Conservation (phyloP, 1,139 yeast genomes). For the Saccharomyces hybrid region DNA sequence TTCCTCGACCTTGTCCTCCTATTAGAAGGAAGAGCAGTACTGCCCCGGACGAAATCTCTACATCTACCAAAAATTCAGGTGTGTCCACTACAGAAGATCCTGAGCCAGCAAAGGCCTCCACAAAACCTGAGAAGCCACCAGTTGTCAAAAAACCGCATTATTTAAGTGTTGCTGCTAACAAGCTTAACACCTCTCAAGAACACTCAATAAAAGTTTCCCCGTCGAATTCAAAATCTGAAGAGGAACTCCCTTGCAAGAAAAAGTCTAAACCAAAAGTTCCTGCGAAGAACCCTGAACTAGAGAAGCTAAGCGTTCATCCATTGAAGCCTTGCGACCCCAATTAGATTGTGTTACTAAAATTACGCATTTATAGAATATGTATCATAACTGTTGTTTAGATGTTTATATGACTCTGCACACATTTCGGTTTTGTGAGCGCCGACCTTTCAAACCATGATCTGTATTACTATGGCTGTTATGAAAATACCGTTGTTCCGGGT, state of each 20-base stretch:
- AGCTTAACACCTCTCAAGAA: background rate
- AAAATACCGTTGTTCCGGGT: background rate
- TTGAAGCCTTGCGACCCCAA: conserved; percentile 55
- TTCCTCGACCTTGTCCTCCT: background rate
- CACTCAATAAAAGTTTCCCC: conserved; percentile 2
- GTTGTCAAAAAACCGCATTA: background rate
- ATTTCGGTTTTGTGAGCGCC: background rate
- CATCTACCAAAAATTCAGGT: background rate
- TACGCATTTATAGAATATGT: background rate
- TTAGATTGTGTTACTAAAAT: conserved; percentile 16
- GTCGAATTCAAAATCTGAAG: background rate
- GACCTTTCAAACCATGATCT: background rate
- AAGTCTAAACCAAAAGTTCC: conserved; percentile 15
- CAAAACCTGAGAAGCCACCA: background rate
- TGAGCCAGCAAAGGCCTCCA: background rate
- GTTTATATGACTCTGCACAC: background rate
- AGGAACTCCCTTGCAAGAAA: conserved; percentile 4
- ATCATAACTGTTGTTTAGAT: background rate
- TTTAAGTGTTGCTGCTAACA: background rate
- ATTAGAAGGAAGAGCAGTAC: background rate
- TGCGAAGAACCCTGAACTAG: conserved; percentile 23
- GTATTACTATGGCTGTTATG: background rate
- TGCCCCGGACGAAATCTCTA: background rate
- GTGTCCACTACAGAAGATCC: background rate
- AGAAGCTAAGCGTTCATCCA: conserved; percentile 38